Conservation (phyloP, 495 filamentous ascomycete species). For the Podospora australis region DNA sequence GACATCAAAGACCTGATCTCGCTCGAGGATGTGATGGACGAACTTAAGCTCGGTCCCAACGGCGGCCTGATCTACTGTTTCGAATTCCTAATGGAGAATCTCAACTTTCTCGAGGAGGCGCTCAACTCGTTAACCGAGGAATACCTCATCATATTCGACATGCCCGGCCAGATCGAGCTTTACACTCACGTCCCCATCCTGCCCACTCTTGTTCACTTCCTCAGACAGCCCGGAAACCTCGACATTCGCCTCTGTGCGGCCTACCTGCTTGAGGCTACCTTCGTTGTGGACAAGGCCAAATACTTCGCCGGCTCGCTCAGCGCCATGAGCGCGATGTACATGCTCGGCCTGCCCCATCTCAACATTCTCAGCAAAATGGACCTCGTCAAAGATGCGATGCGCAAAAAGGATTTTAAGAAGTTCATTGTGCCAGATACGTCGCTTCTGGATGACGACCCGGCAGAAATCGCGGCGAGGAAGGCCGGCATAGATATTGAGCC, state of each 20-base stretch:
- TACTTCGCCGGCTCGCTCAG: constrained; percentile 93
- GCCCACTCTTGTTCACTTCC: constrained; percentile 73
- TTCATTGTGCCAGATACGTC: constrained; percentile 79
- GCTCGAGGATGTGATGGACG: constrained; percentile 97
- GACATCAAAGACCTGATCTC: constrained; percentile 97
- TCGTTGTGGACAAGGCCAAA: constrained; percentile 90
- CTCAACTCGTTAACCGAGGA: constrained; percentile 87
- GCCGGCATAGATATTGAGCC: constrained; percentile 33
- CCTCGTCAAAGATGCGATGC: constrained; percentile 75
- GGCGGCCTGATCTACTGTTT: constrained; percentile 97
- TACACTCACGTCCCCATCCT: constrained; percentile 95
- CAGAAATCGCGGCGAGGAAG: constrained; percentile 41
- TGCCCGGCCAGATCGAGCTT: constrained; percentile 97
- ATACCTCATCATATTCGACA: constrained; percentile 94
- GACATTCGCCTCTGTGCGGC: constrained; percentile 91
- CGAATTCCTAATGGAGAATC: constrained; percentile 90
- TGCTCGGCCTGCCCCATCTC: constrained; percentile 92
- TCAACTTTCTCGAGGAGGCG: constrained; percentile 85
- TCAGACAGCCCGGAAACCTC: constrained; percentile 70
- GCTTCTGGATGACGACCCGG: constrained; percentile 65
- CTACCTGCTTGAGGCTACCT: constrained; percentile 91
- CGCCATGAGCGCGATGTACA: constrained; percentile 97
- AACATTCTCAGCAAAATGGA: constrained; percentile 98
- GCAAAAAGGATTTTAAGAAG: constrained; percentile 74
- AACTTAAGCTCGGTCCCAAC: constrained; percentile 87